Conservation (phyloP, 169 alveolate species). For the Prorocentrum cordatum region DNA sequence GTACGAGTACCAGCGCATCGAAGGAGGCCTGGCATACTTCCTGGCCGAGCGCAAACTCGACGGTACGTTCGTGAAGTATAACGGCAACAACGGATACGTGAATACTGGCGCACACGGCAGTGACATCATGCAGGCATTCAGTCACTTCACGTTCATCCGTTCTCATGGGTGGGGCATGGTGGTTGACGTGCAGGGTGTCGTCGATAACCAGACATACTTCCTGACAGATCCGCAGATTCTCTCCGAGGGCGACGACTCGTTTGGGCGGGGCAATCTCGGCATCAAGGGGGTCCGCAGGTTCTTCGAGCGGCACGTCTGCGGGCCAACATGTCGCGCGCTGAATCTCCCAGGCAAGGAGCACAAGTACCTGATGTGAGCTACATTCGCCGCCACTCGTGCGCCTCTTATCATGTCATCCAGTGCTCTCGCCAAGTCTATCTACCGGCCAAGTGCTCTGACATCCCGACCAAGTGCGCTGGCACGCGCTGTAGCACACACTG, state of each 20-base stretch:
- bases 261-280: constrained; percentile 3
- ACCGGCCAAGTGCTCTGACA: too few relatives aligned
- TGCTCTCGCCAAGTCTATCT: too few relatives aligned
- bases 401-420: too few relatives aligned
- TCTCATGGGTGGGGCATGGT: not conserved
- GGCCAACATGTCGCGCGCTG: constrained; percentile 3
- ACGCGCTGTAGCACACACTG: too few relatives aligned
- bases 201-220: not conserved
- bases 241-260: not conserved
- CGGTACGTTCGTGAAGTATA: constrained; percentile 7
- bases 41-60: constrained; percentile 15
- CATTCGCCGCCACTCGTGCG: too few relatives aligned
- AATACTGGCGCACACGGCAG: not conserved
- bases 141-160: not conserved
- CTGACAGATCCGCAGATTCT: constrained; percentile 24
- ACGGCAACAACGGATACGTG: constrained; percentile 29
- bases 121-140: constrained; percentile 5
- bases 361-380: too few relatives aligned
- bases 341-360: not conserved
- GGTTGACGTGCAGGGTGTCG: constrained; percentile 16
- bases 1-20: not conserved
- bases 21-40: not conserved
- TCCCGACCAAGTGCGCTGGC: too few relatives aligned
- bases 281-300: not conserved
- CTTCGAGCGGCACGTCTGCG: constrained; percentile 13